Evolutionary conservation across 2,329 filamentous ascomycete species (phyloP), one percentile per base, ranked within the genome.

Genomic region (Metarhizium album): DNA sequence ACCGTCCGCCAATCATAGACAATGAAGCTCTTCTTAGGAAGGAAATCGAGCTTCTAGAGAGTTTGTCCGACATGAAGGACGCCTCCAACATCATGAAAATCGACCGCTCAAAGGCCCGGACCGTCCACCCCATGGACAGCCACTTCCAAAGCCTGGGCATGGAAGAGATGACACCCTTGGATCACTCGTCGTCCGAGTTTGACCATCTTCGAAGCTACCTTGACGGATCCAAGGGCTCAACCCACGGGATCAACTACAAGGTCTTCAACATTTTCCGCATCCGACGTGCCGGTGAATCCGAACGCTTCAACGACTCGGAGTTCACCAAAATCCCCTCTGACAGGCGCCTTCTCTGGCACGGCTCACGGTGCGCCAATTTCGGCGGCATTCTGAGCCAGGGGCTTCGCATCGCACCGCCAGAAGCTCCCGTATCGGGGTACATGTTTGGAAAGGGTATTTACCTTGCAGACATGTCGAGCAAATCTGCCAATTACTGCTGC

Each of bases 391-490:
- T 95, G 42, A 86, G 82, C 52, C 87, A 95, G 66, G 90, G 90
- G 56, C 77, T 95, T 6, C 85, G 88, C n/a, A 95, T 95, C 57
- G 90, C 90, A 6, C 90, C 90, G 0, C 84, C 85, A 0, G 84
- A 94, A 65, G 89, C 89, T 0, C 90, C 88, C 0, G 82, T 82
- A 0, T 78, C 75, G 4, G 87, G 87, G 1, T 90, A 91, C 70
- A 91, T 91, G 86, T 95, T 94, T 58, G 89, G 85, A 52, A 94
- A 94, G 66, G 89, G 89, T 43, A 86, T 95, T 45, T 95, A 95
- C 62, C 77, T 95, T 2, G 88, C 88, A 2, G 88, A 94, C 60
- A 90, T 90, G 75, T 85, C 82, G 0, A 85, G 80, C 63, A 95
- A 94, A 68, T 89, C 84, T 2, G 87, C 87, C 16, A 80, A 80